Evolutionary conservation across 2,329 filamentous ascomycete genomes (phyloP).

Genomic region (Ramichloridium luteum): DNA sequence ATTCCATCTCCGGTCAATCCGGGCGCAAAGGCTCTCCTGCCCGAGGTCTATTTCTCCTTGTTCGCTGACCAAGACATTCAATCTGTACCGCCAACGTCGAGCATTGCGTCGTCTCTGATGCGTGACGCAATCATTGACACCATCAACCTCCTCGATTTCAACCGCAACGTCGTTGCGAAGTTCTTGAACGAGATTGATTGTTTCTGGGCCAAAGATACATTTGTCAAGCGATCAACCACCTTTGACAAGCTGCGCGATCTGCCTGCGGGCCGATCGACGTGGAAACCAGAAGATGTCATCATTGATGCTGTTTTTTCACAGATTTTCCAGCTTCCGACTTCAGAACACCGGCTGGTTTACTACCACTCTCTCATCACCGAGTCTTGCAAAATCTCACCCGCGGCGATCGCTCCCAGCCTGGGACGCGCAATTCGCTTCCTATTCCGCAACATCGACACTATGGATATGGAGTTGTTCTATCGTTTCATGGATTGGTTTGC

Average conservation of each 20-base stretch:
- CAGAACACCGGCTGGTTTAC: slow-evolving; percentile 91
- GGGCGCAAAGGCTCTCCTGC: slow-evolving; percentile 68
- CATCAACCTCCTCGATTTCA: slow-evolving; percentile 88
- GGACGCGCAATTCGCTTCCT: slow-evolving; percentile 86
- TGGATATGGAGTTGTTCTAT: slow-evolving; percentile 78
- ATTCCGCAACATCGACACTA: slow-evolving; percentile 66
- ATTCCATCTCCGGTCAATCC: slow-evolving; percentile 65
- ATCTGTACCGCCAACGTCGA: slow-evolving; percentile 62
- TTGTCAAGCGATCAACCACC: slow-evolving; percentile 83
- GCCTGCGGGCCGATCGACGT: slow-evolving; percentile 58
- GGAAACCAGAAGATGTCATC: slow-evolving; percentile 95
- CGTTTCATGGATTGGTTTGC: slow-evolving; percentile 96
- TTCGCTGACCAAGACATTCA: slow-evolving; percentile 78
- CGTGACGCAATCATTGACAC: slow-evolving; percentile 81
- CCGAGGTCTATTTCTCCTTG: slow-evolving; percentile 87
- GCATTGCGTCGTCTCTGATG: slow-evolving; percentile 70
- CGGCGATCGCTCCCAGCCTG: slow-evolving; percentile 87
- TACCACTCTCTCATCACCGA: slow-evolving; percentile 94
- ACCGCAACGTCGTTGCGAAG: slow-evolving; percentile 73
- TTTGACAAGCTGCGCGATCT: slow-evolving; percentile 73
- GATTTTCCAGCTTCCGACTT: slow-evolving; percentile 70
- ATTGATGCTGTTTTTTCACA: slow-evolving; percentile 98
- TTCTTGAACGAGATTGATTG: slow-evolving; percentile 90
- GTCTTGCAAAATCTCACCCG: slow-evolving; percentile 87
- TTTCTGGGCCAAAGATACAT: slow-evolving; percentile 81